Evolutionary conservation across 192 early-diverging fungal species (phyloP), one percentile per base, ranked within the genome.

Genomic region (Kappamyces sp.): DNA sequence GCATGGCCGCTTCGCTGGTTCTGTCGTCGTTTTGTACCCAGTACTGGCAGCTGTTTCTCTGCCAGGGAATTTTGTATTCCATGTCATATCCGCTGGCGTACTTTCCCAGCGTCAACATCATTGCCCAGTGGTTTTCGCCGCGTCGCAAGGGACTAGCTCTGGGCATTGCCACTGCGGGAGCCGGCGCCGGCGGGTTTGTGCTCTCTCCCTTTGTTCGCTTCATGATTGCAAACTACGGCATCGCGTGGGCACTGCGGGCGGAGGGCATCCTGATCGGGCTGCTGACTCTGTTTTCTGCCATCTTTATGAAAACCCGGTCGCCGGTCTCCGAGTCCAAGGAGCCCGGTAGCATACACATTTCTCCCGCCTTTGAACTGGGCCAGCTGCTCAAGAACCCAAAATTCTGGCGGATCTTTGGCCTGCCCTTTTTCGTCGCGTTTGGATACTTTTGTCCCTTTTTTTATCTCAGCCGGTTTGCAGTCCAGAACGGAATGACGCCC

Each of bases 221-320:
- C 3, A 66, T 88, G 49, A 79, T 94, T 8, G 73, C 77, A 31
- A 48, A 40, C 0, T 9, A 87, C 37, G 91, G 86, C 1, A 9
- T 86, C 35, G 90, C 84, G 1, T 62, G 68, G 8, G 72, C 85
- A 1, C 71, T 92, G 30, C 83, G 88, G 15, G 73, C 86, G 33
- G 75, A 83, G 45, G 84, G 77, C 3, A 60, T 84, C 37, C 62
- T 85, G 3, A 64, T 62, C 0, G 74, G 77, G 57, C 72, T 52
- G 5, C 40, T 59, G 4, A 65, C 65, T 4, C 66, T 74, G 52
- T 66, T 76, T 61, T 63, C 73, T 43, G 75, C 66, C 32, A 52
- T 67, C 22, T 60, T 65, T 37, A 63, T 63, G 29, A 54, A 46
- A 22, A 11, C n/a, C 5, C 12, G n/a, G 45, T 3, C 29, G 4